Evolutionary conservation across 306 rosid genomes (phyloP).

Genomic region (Quercus aquifolioides): DNA sequence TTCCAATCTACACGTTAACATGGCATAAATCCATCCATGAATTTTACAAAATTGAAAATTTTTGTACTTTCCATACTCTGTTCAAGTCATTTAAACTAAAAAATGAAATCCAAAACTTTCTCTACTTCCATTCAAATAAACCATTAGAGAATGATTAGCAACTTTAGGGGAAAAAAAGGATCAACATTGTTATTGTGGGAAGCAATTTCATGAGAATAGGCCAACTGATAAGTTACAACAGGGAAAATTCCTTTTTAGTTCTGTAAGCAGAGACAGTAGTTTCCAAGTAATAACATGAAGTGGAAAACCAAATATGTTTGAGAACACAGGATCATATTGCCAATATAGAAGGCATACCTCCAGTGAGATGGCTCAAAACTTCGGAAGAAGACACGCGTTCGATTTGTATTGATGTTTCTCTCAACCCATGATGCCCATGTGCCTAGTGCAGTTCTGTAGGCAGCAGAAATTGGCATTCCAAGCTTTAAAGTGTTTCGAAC

Average conservation of each 20-base stretch:
- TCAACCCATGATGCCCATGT: conserved; percentile 85
- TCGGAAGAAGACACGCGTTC: conserved; percentile 71
- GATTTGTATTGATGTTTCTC: conserved; percentile 43
- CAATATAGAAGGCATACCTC: conserved; percentile 53
- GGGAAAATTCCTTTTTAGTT: neutral
- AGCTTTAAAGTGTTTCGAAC: conserved; percentile 56
- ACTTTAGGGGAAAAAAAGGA: neutral
- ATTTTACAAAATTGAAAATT: too few species aligned
- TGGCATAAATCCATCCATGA: too few species aligned
- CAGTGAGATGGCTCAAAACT: conserved; percentile 88
- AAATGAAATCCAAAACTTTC: too few species aligned
- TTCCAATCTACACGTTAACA: too few species aligned
- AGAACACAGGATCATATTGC: conserved; percentile 16
- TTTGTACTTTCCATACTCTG: too few species aligned
- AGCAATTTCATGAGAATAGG: neutral
- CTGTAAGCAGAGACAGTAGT: neutral
- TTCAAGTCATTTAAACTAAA: too few species aligned
- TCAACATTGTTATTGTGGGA: neutral
- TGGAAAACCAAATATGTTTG: conserved; percentile 10
- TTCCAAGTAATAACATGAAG: neutral
- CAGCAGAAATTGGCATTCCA: conserved; percentile 65
- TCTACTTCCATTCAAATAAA: too few species aligned
- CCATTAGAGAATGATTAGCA: neutral
- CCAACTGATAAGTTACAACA: neutral
- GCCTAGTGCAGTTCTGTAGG: conserved; percentile 55